Evolutionary conservation across 2,329 filamentous ascomycete genomes (phyloP), one percentile per base, ranked within the genome.

Genomic region (Hypoxylon sp.): DNA sequence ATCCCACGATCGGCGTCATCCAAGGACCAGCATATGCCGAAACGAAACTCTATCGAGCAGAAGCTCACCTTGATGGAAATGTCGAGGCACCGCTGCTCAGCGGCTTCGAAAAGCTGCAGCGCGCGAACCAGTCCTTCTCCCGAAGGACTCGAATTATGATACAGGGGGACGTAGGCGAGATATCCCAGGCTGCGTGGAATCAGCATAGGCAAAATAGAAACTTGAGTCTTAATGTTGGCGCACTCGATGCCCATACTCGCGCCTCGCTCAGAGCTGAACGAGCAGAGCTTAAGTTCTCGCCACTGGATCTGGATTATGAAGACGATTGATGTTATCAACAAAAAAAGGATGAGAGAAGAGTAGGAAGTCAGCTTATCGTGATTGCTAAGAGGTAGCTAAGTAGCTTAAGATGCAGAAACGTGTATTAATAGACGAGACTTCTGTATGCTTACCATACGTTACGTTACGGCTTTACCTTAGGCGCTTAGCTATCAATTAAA

Each of bases 11-110:
- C 29, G 88, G 88, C 29, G 86, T 82, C 4, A 81, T 89, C 1
- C 85, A 91, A 72, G 89, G 88, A 1, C 83, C 84, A 0, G 76
- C 78, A 2, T 91, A 91, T 71, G 66, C 78, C 0, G 70, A 77
- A 1, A 83, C 84, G 0, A 79, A 79, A 1, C 76, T 88, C 1
- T 89, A 82, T 72, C 78, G 83, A 3, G 72, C 65, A 4, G 84
- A 88, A 5, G 82, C 82, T 0, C 88, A 90, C 69, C 70, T 81
- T 2, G 73, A 85, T 17, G 75, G 77, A 1, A 81, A 88, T 46
- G 79, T 80, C 0, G 62, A 60, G 1, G 76, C 75, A 48, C 86
- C 85, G 2, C 78, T 90, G 4, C 71, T 86, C 6, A 81, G 82
- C 1, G 70, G 75, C 5, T 81, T 80, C 31, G 82, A 86, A 59